These are phyloP conservation scores for Rossbeevera mucosa DNA, from an alignment of 768 basidiomycete species.

Conservation along the genomic window DNA sequence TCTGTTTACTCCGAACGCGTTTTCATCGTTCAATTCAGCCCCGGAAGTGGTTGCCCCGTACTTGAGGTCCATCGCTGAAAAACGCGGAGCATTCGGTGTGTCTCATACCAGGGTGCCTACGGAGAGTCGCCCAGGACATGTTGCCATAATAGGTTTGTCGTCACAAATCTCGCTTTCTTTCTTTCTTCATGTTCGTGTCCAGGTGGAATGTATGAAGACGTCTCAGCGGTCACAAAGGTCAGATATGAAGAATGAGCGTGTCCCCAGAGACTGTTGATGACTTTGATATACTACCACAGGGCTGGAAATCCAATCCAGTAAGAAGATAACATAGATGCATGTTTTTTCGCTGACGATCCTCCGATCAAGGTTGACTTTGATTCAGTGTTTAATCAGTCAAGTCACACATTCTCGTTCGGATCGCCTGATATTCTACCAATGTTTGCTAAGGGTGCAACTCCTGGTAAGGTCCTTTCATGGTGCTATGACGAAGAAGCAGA, in stretches of 20 bases:
- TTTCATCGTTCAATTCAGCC: constrained; percentile 45
- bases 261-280: constrained; percentile 4
- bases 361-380: constrained; percentile 64
- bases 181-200: constrained; percentile 3
- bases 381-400: constrained; percentile 82
- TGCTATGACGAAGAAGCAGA: constrained; percentile 73
- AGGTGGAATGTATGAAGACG: constrained; percentile 90
- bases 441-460: constrained; percentile 71
- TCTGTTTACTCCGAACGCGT: constrained; percentile 60
- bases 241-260: constrained; percentile 6
- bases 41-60: constrained; percentile 69
- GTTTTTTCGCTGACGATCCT: constrained; percentile 1
- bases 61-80: constrained; percentile 60
- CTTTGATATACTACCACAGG: constrained; percentile 36
- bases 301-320: constrained; percentile 85
- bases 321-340: background rate
- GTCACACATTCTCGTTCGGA: constrained; percentile 75
- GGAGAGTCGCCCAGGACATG: constrained; percentile 84
- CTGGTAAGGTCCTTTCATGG: constrained; percentile 70
- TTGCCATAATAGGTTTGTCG: constrained; percentile 71
- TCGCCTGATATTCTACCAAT: constrained; percentile 88
- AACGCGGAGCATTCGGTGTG: constrained; percentile 73
- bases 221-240: constrained; percentile 82
- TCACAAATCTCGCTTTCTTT: background rate
- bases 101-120: constrained; percentile 86